A percentile compares a stretch with the other conserved stretches of the same genome.
Evolutionary conservation across 2,329 filamentous ascomycete genomes (phyloP).

Genomic region (Botrytis pseudocinerea): DNA sequence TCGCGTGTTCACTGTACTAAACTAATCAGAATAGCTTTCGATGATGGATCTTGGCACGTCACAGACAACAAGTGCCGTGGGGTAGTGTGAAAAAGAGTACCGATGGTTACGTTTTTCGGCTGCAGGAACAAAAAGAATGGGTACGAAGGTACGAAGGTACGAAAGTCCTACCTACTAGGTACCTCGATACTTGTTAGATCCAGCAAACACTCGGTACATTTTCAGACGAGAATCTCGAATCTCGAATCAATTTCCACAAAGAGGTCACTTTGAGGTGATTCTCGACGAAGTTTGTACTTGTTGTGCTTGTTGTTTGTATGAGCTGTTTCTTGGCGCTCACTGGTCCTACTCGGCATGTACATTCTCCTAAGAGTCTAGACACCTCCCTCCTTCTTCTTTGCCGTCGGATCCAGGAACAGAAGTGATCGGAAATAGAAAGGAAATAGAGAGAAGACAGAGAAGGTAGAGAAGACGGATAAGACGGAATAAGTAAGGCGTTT

Average conservation of each 20-base stretch:
- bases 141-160: not conserved
- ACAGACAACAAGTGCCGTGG: not conserved
- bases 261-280: not conserved
- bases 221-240: not conserved
- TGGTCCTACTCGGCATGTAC: not conserved
- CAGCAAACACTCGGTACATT: not conserved
- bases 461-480: not conserved
- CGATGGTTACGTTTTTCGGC: constrained; percentile 7
- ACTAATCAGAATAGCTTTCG: not conserved
- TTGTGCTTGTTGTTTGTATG: not conserved
- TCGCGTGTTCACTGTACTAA: not conserved
- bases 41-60: not conserved
- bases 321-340: not conserved
- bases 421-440: not conserved
- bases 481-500: not conserved
- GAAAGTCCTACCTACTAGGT: not conserved
- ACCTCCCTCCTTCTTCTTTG: not conserved
- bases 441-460: not conserved
- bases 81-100: not conserved
- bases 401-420: not conserved
- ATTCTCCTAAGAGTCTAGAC: not conserved
- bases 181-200: not conserved
- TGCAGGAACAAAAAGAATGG: not conserved
- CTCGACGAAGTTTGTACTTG: not conserved
- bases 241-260: not conserved